Conservation (phyloP, 2,329 filamentous ascomycete species). For the Colletotrichum sojae region DNA sequence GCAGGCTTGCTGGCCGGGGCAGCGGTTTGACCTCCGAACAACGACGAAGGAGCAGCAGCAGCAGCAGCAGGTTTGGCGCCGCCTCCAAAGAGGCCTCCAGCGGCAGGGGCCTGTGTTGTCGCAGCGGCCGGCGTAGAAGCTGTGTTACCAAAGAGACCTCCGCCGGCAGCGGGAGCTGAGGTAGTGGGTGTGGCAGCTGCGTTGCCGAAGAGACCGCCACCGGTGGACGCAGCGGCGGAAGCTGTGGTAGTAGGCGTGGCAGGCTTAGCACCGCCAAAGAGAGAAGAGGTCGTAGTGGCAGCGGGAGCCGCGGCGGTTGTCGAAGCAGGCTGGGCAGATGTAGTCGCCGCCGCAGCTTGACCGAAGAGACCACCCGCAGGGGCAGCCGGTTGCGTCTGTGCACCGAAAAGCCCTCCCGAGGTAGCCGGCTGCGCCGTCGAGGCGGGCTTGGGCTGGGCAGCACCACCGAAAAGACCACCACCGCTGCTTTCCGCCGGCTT, state of each 20-base stretch:
- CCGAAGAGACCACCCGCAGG: slow-evolving; percentile 38
- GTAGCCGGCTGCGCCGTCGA: slow-evolving; percentile 40
- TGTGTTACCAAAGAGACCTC: slow-evolving; percentile 59
- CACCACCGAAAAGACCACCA: slow-evolving; percentile 49
- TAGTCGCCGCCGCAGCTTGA: slow-evolving; percentile 36
- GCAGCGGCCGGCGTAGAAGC: slow-evolving; percentile 52
- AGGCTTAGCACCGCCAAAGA: slow-evolving; percentile 60
- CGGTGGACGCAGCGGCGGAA: slow-evolving; percentile 38
- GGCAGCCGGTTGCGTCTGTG: slow-evolving; percentile 12
- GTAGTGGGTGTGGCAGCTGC: slow-evolving; percentile 49
- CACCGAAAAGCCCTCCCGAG: slow-evolving; percentile 43
- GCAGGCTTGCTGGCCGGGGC: slow-evolving; percentile 51
- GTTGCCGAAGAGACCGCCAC: slow-evolving; percentile 57
- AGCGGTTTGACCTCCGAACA: slow-evolving; percentile 53
- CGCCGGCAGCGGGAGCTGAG: slow-evolving; percentile 28
- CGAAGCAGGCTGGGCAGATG: slow-evolving; percentile 47
- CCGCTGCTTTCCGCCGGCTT: slow-evolving; percentile 36
- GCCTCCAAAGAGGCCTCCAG: slow-evolving; percentile 46
- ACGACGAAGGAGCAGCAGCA: slow-evolving; percentile 45
- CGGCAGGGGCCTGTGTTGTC: slow-evolving; percentile 43
- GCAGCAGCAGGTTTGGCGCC: slow-evolving; percentile 45
- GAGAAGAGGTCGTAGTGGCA: slow-evolving; percentile 40
- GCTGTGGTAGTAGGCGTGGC: slow-evolving; percentile 49
- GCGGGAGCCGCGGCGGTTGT: slow-evolving; percentile 43
- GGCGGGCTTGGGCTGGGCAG: slow-evolving; percentile 47